These are phyloP conservation scores for Sphenostylis stenocarpa DNA, from an alignment of 306 rosid species.

Conservation along the genomic window DNA sequence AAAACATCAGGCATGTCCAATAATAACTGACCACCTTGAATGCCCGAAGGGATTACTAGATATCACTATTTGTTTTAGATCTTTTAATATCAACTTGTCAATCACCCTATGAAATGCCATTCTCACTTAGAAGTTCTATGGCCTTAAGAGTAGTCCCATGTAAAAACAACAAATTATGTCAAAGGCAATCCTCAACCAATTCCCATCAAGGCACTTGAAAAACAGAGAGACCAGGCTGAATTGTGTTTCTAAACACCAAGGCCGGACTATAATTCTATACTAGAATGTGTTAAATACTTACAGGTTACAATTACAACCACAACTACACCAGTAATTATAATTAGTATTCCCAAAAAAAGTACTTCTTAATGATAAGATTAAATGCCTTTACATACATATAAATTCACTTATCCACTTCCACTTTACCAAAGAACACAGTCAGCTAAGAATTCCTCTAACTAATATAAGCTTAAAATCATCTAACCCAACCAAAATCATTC, in stretches of 20 bases:
- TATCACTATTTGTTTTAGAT: background rate
- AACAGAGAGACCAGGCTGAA: background rate
- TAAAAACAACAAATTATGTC: background rate
- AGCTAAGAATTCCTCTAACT: background rate
- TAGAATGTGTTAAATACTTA: background rate
- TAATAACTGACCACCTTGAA: background rate
- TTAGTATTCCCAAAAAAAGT: background rate
- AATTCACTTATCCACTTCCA: background rate
- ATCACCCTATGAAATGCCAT: background rate
- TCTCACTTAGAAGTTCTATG: background rate
- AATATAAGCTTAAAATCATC: background rate
- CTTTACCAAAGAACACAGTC: background rate
- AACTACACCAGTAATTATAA: background rate
- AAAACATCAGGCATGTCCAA: background rate
- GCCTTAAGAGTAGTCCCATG: background rate
- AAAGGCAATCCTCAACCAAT: background rate
- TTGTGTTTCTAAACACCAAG: background rate
- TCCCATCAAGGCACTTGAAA: background rate
- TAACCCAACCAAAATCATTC: constrained; percentile 15
- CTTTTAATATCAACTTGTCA: background rate
- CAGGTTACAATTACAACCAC: background rate
- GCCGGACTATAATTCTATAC: background rate
- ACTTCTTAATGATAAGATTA: background rate
- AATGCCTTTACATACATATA: background rate
- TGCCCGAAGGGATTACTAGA: constrained; percentile 1